Evolutionary conservation across 352 stramenopile species (phyloP), one percentile per base, ranked within the genome.

Genomic region (Blastocystis sp.): DNA sequence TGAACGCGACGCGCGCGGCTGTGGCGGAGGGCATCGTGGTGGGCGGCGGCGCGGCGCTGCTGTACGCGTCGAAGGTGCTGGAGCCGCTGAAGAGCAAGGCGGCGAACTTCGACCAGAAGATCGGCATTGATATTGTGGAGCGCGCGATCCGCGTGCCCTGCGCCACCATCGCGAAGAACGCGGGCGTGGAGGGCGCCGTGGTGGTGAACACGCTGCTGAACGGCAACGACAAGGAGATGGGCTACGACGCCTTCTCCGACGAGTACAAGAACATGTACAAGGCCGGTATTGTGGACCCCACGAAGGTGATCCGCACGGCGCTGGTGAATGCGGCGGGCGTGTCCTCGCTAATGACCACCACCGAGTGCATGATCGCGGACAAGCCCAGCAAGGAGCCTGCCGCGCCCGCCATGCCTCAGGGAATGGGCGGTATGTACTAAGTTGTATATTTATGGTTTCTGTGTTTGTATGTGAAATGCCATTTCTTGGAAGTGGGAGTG

Each of bases 141-240:
- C 93, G 92, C 76, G 93, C 97, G 28, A 96, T 97, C 89, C 92
- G 94, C 71, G 94, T 95, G 41, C 96, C 97, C 1, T 92, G 97
- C 65, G 96, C 93, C 60, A 97, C 97, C 88, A 99, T 99, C 92
- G 96, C 93, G 56, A 96, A 95, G 90, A 99, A 99, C 92, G 96
- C 97, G 60, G 96, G 97, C 74, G 93, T 97, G 79, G 96, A 99
- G 91, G 97, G 97, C 62, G 96, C 96, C 59, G 96, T 99, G 38
- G 92, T 99, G 45, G 96, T 98, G 76, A 96, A 96, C 86, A 98
- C 99, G 92, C 90, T 99, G 66, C 95, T 98, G n/a, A 97, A 99
- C 92, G 93, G 91, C 80, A 92, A 95, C 78, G 94, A 94, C 89
- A 90, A 93, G 19, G 92, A 96, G 88, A 93, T 93, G 65, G 97